Evolutionary conservation across 2,329 filamentous ascomycete species (phyloP).

Genomic region (Hansfordia pulvinata): DNA sequence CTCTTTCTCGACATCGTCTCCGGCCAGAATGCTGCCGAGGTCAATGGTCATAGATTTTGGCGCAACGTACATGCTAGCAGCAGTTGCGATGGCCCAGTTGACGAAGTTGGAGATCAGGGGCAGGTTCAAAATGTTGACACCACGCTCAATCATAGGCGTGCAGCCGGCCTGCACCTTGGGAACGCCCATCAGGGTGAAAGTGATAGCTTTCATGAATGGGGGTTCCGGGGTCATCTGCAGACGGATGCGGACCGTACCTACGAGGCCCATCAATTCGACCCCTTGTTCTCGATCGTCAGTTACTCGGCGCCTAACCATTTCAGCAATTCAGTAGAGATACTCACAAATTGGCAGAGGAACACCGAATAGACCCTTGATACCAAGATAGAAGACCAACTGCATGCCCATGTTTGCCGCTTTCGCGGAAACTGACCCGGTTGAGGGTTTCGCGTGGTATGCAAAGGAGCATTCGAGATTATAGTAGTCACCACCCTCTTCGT

Average conservation of each 20-base stretch:
- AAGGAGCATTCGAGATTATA: constrained; percentile 89
- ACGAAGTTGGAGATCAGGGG: constrained; percentile 93
- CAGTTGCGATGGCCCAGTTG: constrained; percentile 83
- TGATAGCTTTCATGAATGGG: constrained; percentile 83
- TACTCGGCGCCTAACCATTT: too few relatives aligned
- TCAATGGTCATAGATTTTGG: constrained; percentile 91
- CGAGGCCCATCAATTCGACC: constrained; percentile 82
- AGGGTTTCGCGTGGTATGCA: constrained; percentile 79
- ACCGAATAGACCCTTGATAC: constrained; percentile 77
- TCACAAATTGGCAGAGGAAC: constrained; percentile 70
- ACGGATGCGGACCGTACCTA: constrained; percentile 73
- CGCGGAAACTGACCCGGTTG: constrained; percentile 53
- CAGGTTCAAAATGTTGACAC: constrained; percentile 81
- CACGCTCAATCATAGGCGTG: constrained; percentile 81
- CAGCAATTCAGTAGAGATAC: constrained; percentile 8
- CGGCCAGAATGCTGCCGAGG: constrained; percentile 77
- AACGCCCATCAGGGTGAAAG: constrained; percentile 86
- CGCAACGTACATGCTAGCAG: constrained; percentile 82
- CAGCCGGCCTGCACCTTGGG: constrained; percentile 85
- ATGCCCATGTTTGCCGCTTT: constrained; percentile 95
- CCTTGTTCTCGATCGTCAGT: constrained; percentile 16
- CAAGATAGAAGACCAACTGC: constrained; percentile 88
- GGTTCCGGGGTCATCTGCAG: constrained; percentile 80
- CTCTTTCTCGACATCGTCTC: constrained; percentile 85
- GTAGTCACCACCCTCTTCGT: constrained; percentile 81